phyloP scores from a whole-genome alignment of 306 rosid genomes.

The Vigna trinervia region DNA sequence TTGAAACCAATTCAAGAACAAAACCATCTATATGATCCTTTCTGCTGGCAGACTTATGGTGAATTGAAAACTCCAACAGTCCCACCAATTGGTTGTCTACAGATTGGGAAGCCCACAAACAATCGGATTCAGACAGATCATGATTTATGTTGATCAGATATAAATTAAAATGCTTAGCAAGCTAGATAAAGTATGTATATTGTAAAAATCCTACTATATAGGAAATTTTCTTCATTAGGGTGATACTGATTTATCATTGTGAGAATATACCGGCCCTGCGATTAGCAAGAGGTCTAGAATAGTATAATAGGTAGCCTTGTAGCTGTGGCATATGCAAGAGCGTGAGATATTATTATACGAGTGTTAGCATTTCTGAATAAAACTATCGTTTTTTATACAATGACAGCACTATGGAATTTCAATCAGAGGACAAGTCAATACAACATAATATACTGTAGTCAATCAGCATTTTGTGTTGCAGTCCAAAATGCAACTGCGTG shows the following conservation, averaged over 20 bases:
- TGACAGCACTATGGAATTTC: conserved; percentile 16
- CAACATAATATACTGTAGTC: background rate
- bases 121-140: conserved; percentile 74
- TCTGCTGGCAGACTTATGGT: conserved; percentile 95
- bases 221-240: conserved; percentile 53
- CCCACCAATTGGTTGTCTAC: conserved; percentile 86
- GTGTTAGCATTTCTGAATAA: conserved; percentile 47
- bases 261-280: conserved; percentile 55
- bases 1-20: conserved; percentile 79
- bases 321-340: conserved; percentile 50
- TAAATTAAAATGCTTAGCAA: conserved; percentile 46
- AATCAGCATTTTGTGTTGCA: background rate
- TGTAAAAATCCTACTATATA: conserved; percentile 55
- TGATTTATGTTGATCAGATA: conserved; percentile 64
- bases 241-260: conserved; percentile 42
- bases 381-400: conserved; percentile 37
- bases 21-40: conserved; percentile 79
- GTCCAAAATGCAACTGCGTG: too few species aligned
- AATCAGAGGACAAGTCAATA: background rate
- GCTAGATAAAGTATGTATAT: conserved; percentile 56
- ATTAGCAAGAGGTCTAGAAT: conserved; percentile 54
- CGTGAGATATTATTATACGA: conserved; percentile 44
- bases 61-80: conserved; percentile 78
- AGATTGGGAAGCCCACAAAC: conserved; percentile 82
- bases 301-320: conserved; percentile 49